Evolutionary conservation across 2,329 filamentous ascomycete genomes (phyloP).

Genomic region (Tolypocladium cylindrosporum): DNA sequence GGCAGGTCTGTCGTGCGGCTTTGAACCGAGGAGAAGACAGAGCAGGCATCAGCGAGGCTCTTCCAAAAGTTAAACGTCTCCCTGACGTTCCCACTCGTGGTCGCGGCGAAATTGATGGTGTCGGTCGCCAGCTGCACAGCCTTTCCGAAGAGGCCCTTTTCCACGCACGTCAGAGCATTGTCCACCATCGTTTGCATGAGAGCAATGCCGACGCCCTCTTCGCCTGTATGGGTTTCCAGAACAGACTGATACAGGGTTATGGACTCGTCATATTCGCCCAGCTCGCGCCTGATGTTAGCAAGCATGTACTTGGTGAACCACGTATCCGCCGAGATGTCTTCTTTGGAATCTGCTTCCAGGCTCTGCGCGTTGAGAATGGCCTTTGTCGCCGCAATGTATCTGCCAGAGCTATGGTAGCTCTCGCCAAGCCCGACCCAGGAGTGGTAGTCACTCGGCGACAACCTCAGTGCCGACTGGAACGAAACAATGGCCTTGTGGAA

Average conservation of each 20-base stretch:
- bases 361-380: conserved; percentile 79
- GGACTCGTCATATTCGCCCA: conserved; percentile 82
- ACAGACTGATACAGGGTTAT: conserved; percentile 69
- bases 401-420: conserved; percentile 88
- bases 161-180: conserved; percentile 64
- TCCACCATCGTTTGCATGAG: conserved; percentile 83
- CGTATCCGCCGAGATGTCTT: conserved; percentile 50
- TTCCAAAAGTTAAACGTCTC: conserved; percentile 95
- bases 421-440: conserved; percentile 96
- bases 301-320: conserved; percentile 99
- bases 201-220: conserved; percentile 82
- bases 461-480: conserved; percentile 80
- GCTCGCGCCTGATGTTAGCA: conserved; percentile 84
- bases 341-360: conserved; percentile 50
- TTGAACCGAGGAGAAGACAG: conserved; percentile 72
- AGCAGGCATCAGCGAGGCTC: conserved; percentile 77
- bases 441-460: conserved; percentile 80
- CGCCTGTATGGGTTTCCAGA: conserved; percentile 53
- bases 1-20: conserved; percentile 56
- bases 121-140: conserved; percentile 60
- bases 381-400: conserved; percentile 88
- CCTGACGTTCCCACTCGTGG: conserved; percentile 48
- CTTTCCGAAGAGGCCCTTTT: conserved; percentile 80
- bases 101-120: conserved; percentile 57
- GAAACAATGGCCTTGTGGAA: conserved; percentile 82